These are phyloP conservation scores for Aspergillus pseudoviridinutans DNA, from an alignment of 2,329 filamentous ascomycete species.

Conservation along the genomic window DNA sequence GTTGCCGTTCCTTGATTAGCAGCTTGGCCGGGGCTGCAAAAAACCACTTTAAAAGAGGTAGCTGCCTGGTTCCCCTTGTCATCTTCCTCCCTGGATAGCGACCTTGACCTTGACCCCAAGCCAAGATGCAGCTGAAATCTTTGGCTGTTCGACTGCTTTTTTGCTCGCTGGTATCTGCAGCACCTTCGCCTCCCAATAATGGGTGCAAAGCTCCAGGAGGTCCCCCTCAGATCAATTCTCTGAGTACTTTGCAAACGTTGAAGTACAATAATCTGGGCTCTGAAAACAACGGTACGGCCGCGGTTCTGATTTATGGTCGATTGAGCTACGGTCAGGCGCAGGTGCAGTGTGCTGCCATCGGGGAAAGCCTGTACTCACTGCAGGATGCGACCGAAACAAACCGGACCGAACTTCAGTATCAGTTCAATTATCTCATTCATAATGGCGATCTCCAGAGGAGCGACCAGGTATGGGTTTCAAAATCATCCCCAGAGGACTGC, in stretches of 20 bases:
- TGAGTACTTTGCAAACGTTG: constrained; percentile 18
- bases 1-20: not conserved
- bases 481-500: constrained; percentile 5
- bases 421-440: constrained; percentile 22
- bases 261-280: constrained; percentile 24
- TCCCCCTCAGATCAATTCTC: constrained; percentile 7
- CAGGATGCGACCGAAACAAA: constrained; percentile 3
- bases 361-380: constrained; percentile 18
- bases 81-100: not conserved
- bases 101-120: not conserved
- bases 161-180: constrained; percentile 9
- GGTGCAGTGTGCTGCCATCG: constrained; percentile 18
- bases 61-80: not conserved
- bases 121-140: constrained; percentile 9
- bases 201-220: not conserved
- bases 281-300: constrained; percentile 23
- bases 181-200: not conserved
- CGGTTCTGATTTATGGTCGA: constrained; percentile 15
- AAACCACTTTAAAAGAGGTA: not conserved
- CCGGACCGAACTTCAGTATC: constrained; percentile 19
- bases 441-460: constrained; percentile 7
- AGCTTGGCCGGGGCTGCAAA: not conserved
- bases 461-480: constrained; percentile 16
- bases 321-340: constrained; percentile 11
- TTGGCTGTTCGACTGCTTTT: constrained; percentile 11